phyloP scores from a whole-genome alignment of 257 asterid genomes.

The Solanum piurae region DNA sequence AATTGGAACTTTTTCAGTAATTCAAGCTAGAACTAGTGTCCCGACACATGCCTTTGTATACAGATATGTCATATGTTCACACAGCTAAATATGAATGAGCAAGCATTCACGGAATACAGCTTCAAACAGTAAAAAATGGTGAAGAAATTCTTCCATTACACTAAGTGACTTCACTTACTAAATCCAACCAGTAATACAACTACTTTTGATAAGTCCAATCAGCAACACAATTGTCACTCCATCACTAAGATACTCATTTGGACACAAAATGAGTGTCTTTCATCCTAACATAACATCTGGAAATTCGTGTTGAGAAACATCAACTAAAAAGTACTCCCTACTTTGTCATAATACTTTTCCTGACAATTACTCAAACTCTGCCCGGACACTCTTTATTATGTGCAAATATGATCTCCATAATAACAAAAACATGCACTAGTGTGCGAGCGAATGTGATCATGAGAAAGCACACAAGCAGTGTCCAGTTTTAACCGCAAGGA shows the following conservation, averaged over 20 bases:
- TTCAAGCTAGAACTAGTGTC: neutral
- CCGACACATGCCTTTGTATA: neutral
- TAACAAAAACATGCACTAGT: neutral
- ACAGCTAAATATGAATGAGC: neutral
- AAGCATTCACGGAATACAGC: neutral
- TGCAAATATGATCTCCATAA: neutral
- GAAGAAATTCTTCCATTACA: neutral
- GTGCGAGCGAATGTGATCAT: neutral
- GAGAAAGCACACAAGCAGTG: neutral
- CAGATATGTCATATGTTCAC: neutral
- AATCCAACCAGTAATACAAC: neutral
- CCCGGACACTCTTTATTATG: neutral
- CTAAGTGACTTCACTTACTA: neutral
- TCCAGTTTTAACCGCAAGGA: neutral
- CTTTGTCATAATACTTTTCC: neutral
- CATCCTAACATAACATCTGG: neutral
- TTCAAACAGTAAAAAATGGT: neutral
- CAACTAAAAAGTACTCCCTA: neutral
- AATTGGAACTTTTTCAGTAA: neutral
- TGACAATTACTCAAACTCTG: neutral
- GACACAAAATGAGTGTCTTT: neutral
- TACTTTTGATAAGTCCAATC: neutral
- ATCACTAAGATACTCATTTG: neutral
- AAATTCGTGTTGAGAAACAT: neutral
- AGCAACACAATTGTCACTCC: neutral